Percentiles rank a stretch among this genome's conserved stretches.
These are phyloP conservation scores for Dichomitus squalens DNA, from an alignment of 1,284 basidiomycete species.

Conservation along the genomic window DNA sequence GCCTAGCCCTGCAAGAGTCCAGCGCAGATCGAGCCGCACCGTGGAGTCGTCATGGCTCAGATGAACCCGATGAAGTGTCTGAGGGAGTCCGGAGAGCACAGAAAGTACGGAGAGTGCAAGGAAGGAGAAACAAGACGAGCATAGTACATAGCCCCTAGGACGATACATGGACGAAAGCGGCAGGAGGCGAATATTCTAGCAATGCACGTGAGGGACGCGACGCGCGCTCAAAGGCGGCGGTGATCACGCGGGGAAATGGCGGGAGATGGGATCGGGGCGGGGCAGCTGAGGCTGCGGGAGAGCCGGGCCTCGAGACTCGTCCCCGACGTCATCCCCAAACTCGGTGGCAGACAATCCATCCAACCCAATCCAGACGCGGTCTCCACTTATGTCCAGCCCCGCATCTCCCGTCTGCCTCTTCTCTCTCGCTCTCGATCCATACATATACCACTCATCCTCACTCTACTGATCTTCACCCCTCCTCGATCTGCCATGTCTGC, in stretches of 20 bases:
- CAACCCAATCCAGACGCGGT: background rate
- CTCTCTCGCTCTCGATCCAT: slow-evolving; percentile 3
- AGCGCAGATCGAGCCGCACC: slow-evolving; percentile 5
- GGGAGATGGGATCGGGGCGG: background rate
- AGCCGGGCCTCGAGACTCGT: background rate
- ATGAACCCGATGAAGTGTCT: background rate
- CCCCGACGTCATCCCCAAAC: slow-evolving; percentile 14
- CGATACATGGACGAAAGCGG: slow-evolving; percentile 3
- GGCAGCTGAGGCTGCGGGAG: background rate
- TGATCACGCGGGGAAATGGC: slow-evolving; percentile 8
- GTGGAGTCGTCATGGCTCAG: slow-evolving; percentile 11
- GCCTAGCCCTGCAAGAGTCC: background rate
- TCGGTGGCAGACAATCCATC: background rate
- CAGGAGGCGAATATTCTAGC: slow-evolving; percentile 24
- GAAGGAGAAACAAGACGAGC: background rate
- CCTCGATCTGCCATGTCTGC: slow-evolving; percentile 18
- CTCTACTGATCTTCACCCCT: background rate
- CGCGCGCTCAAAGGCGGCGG: slow-evolving; percentile 2
- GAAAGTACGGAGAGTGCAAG: background rate
- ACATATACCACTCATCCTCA: background rate
- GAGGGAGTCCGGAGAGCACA: background rate
- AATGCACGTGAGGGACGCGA: slow-evolving; percentile 21
- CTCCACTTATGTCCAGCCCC: slow-evolving; percentile 12
- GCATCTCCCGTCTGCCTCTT: slow-evolving; percentile 1
- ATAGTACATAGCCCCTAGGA: background rate